Percentiles rank a stretch among this genome's conserved stretches.
phyloP scores from a whole-genome alignment of 1,139 yeast species.

The Schizosaccharomyces versatilis region DNA sequence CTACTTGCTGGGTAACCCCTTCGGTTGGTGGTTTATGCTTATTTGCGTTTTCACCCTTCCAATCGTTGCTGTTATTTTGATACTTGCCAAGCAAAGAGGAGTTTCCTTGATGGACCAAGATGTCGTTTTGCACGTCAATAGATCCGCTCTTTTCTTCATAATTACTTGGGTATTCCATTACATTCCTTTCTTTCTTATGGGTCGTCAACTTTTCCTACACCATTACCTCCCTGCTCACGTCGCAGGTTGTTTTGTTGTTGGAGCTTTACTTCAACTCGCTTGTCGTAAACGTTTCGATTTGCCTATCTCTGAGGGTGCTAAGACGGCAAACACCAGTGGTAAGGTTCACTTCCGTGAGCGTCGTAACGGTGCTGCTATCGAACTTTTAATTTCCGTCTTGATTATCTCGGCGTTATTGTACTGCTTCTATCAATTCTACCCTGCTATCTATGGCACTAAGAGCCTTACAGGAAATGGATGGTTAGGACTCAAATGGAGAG shows the following conservation, averaged over 20 bases:
- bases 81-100: conserved; percentile 54
- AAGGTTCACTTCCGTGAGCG: conserved; percentile 1
- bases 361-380: conserved; percentile 3
- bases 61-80: conserved; percentile 56
- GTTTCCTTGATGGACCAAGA: conserved; percentile 32
- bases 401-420: conserved; percentile 31
- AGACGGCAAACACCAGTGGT: neutral
- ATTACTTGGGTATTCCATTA: conserved; percentile 77
- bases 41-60: conserved; percentile 29
- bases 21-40: conserved; percentile 83
- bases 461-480: conserved; percentile 43
- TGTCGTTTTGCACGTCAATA: conserved; percentile 55
- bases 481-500: conserved; percentile 55
- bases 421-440: conserved; percentile 56
- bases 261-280: conserved; percentile 59
- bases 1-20: conserved; percentile 68
- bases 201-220: conserved; percentile 79
- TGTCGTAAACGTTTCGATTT: conserved; percentile 24
- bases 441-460: conserved; percentile 66
- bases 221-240: conserved; percentile 93
- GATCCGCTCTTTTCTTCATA: conserved; percentile 65
- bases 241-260: conserved; percentile 65
- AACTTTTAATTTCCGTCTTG: conserved; percentile 14
- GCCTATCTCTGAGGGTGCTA: conserved; percentile 2
- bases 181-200: conserved; percentile 78